phyloP scores from a whole-genome alignment of 352 stramenopile genomes.

The Globisporangium mamillatum region DNA sequence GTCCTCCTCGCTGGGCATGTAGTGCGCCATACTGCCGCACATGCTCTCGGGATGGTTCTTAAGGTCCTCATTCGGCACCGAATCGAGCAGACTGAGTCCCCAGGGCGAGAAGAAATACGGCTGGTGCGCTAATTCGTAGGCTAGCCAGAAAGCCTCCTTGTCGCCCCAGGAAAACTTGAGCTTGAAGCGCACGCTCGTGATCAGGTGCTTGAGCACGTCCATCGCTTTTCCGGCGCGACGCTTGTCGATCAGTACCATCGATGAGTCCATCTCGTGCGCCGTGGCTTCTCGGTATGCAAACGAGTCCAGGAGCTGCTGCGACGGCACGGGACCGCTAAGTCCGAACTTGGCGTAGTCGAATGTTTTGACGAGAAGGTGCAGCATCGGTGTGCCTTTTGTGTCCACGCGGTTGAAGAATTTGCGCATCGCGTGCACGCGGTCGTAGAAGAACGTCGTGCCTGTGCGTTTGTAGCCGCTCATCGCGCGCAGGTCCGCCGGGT shows the following conservation, averaged over 20 bases:
- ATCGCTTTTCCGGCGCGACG: neutral
- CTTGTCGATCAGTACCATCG: neutral
- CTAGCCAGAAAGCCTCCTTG: neutral
- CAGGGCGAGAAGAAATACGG: neutral
- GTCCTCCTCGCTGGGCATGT: neutral
- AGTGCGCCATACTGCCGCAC: neutral
- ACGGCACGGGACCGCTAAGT: slow-evolving; percentile 27
- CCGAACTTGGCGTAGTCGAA: slow-evolving; percentile 49
- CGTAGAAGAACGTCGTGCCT: slow-evolving; percentile 68
- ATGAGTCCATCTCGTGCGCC: slow-evolving; percentile 4
- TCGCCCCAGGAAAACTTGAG: neutral
- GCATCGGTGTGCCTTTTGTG: slow-evolving; percentile 28
- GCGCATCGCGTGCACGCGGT: slow-evolving; percentile 38
- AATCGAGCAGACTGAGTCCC: neutral
- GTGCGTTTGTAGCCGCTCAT: slow-evolving; percentile 37
- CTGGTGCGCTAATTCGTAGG: neutral
- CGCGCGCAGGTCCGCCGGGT: slow-evolving; percentile 35
- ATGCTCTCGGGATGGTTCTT: neutral
- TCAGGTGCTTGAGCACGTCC: neutral
- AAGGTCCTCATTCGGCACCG: neutral
- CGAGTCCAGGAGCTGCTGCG: slow-evolving; percentile 34
- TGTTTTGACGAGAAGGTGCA: slow-evolving; percentile 35
- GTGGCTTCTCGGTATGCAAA: slow-evolving; percentile 37
- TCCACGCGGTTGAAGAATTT: slow-evolving; percentile 30
- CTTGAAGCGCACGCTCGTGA: neutral